Evolutionary conservation across 176 grass and related monocot genomes (phyloP), one percentile per base, ranked within the genome.

Genomic region (Zoysia pacifica): DNA sequence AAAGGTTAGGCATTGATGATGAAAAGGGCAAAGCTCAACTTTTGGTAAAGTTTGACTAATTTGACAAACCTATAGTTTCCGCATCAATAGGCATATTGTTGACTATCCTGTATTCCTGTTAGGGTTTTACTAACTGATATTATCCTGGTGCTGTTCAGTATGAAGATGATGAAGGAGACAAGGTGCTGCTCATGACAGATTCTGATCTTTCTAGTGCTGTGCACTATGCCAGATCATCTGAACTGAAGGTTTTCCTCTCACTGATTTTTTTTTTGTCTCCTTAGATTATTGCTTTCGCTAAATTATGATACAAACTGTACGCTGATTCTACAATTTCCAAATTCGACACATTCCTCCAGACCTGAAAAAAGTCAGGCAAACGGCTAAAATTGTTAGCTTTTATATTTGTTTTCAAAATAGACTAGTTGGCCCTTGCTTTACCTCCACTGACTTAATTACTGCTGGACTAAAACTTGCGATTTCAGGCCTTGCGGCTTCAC

Each of bases 131-230:
- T 16, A 70, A 49, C 76, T 64, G 7, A 75, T 77, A 43, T 70
- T 81, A 16, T 67, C 6, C 55, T 81, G 7, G 7, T 84, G 42
- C 65, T 78, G 76, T 56, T 81, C 51, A 99, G 96, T 99, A 99
- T 73, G 96, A 99, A 37, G 96, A 95, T 77, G 96, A 99, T 74
- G 92, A 99, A 89, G 88, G 92, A 64, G 96, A 99, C 72, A 89
- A 60, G 72, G 92, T 95, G 49, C 67, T 99, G 41, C 85, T 99
- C 13, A 89, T 82, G 48, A 89, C 88, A 2, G 93, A 95, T 89
- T 81, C 63, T 86, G 96, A 99, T 86, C 86, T 99, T 87, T 47
- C 62, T 12, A 45, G 75, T 73, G 96, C 92, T 81, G 90, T 99
- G 18, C 71, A 63, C 43, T 72, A 85, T 87, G 96, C 88, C 11